A percentile compares a stretch with the other conserved stretches of the same genome.
Conservation (phyloP, 306 rosid species). For the Pterocarpus macrocarpus region DNA sequence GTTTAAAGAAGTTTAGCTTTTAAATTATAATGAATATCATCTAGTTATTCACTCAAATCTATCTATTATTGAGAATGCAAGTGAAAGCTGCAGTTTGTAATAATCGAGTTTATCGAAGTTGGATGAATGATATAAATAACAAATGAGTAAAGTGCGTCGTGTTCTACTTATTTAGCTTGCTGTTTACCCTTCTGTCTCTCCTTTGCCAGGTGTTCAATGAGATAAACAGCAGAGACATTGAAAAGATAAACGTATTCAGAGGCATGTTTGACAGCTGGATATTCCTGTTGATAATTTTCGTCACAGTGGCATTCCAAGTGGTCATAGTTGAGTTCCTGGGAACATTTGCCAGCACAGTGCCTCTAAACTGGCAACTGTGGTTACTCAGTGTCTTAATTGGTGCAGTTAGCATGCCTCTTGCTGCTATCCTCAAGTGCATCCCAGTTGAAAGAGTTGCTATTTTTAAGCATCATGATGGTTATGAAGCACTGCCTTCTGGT, state of each 20-base stretch:
- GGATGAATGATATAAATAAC: constrained; percentile 5
- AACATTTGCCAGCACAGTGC: constrained; percentile 88
- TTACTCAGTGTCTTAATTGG: constrained; percentile 75
- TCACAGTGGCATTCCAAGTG: constrained; percentile 74
- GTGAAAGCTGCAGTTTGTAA: too few relatives aligned
- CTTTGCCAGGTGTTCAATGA: constrained; percentile 85
- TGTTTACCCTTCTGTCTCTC: constrained; percentile 39
- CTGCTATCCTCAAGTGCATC: constrained; percentile 78
- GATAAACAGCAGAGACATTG: constrained; percentile 89
- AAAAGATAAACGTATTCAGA: constrained; percentile 79
- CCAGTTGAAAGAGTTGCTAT: constrained; percentile 67
- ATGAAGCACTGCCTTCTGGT: constrained; percentile 72
- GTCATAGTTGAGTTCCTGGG: constrained; percentile 88
- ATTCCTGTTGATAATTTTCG: constrained; percentile 66
- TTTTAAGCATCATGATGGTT: constrained; percentile 73
- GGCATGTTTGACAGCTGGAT: constrained; percentile 87
- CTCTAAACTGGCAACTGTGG: constrained; percentile 93
- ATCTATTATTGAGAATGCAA: too few relatives aligned
- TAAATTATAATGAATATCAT: not conserved
- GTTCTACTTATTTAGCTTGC: not conserved
- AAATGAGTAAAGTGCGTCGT: not conserved
- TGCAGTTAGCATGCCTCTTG: constrained; percentile 76
- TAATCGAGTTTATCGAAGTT: too few relatives aligned
- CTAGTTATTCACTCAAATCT: not conserved
- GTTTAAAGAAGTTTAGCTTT: too few relatives aligned